Base-by-base conservation (phyloP, 116 monocot genomes). In the Thalassia testudinum region DNA sequence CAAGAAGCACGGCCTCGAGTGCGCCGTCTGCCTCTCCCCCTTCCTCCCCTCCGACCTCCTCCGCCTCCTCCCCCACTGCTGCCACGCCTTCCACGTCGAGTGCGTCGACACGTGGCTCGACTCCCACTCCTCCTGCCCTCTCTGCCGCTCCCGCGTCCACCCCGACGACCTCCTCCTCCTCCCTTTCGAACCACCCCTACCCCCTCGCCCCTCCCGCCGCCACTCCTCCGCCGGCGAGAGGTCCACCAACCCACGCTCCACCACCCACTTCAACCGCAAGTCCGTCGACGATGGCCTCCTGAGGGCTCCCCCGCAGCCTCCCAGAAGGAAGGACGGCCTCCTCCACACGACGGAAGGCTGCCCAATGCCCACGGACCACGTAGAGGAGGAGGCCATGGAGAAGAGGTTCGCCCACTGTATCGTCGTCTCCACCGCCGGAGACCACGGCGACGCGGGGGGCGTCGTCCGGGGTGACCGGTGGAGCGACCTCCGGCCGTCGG, bases 71-170 rank as follows among this genome's bases (percentile, higher is more conserved):
- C 92, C 92, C 20, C 80, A 78, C 55, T 93, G 92, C 73, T 69
- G 66, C 47, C 83, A 83, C 62, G 78, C 68, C 26, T 83, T 83
- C 68, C 83, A 83, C 51, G 62, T 77, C 43, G 83, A 86, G 57
- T 93, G 92, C 74, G 78, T 93, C 50, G 92, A 93, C 47, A 78
- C 73, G 14, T 93, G 92, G 92, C 83, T 93, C 19, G 80, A 83
- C 44, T 72, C 81, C 14, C 92, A 93, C 71, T 83, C 87, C 21
- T 80, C 83, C 12, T 93, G 92, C 57, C 92, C 92, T 0, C 80
- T 93, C 42, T 93, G 92, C 54, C 83, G 92, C 15, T 61, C 63
- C 29, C 77, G 77, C 18, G 80, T 93, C 69, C 50, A 75, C 24
- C 80, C 92, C 0, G 92, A 93, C 43, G 92, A 93, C 52, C 63